Conservation (phyloP, 768 basidiomycete species). For the Russula sp. region DNA sequence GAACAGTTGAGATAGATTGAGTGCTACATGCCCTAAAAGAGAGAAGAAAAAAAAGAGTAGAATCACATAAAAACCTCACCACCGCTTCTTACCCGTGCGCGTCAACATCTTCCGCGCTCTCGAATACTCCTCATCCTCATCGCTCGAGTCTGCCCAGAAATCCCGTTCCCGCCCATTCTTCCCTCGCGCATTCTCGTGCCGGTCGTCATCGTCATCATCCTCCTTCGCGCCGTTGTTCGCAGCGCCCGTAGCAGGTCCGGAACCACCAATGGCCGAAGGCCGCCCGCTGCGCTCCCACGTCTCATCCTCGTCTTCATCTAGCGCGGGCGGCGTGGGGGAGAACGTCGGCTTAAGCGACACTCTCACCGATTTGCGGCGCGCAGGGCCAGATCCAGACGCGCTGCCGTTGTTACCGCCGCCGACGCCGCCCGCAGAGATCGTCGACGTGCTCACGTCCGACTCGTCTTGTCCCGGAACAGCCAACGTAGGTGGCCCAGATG, state of each 20-base stretch:
- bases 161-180: slow-evolving; percentile 27
- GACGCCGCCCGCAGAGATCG: slow-evolving; percentile 15
- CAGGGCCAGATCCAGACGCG: slow-evolving; percentile 11
- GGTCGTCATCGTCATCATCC: too few relatives aligned
- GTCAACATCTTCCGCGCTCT: slow-evolving; percentile 48
- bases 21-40: neutral
- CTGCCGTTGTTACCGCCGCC: too few relatives aligned
- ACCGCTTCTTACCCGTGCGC: slow-evolving; percentile 37
- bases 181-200: slow-evolving; percentile 22
- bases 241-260: neutral
- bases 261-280: slow-evolving; percentile 14
- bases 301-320: slow-evolving; percentile 38
- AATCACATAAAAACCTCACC: slow-evolving; percentile 12
- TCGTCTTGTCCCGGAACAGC: slow-evolving; percentile 21
- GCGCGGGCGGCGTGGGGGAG: slow-evolving; percentile 60
- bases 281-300: slow-evolving; percentile 12
- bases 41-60: neutral
- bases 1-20: neutral
- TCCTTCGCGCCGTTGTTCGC: neutral
- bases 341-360: slow-evolving; percentile 73
- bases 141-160: slow-evolving; percentile 70
- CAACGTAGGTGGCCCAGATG: neutral
- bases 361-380: slow-evolving; percentile 62
- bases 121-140: slow-evolving; percentile 61
- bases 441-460: slow-evolving; percentile 28